Evolutionary conservation across 345 rosid species (phyloP).

Genomic region (Odontarrhena argentea): DNA sequence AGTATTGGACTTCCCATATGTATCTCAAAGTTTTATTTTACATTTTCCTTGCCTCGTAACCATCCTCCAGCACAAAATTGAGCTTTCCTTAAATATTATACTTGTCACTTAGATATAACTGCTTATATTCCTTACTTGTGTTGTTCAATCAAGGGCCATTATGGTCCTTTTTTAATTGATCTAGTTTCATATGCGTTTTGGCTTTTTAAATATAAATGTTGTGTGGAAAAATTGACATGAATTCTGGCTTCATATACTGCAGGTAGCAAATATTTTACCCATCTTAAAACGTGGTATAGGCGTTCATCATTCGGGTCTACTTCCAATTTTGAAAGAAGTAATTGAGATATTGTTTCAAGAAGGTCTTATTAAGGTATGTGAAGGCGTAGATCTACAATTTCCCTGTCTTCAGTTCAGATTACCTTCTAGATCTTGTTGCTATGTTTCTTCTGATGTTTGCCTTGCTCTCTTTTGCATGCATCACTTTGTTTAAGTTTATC

Average conservation of each 20-base stretch:
- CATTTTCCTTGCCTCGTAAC: conserved; percentile 9
- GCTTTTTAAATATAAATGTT: conserved; percentile 7
- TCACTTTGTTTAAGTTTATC: conserved; percentile 9
- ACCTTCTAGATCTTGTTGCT: conserved; percentile 9
- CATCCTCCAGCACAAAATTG: conserved; percentile 1
- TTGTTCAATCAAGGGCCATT: background rate
- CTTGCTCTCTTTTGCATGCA: conserved; percentile 18
- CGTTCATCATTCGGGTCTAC: conserved; percentile 98
- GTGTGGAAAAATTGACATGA: conserved; percentile 22
- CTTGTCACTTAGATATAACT: background rate
- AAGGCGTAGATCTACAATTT: conserved; percentile 20
- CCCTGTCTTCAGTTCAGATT: conserved; percentile 17
- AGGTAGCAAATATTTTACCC: conserved; percentile 94
- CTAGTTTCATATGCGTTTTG: conserved; percentile 15
- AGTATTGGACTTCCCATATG: background rate
- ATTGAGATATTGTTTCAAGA: conserved; percentile 97
- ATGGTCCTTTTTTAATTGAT: conserved; percentile 5
- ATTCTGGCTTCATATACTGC: conserved; percentile 34
- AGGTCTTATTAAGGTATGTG: conserved; percentile 87
- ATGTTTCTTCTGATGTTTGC: conserved; percentile 10
- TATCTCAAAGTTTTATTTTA: background rate
- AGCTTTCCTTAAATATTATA: background rate
- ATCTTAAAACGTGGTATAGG: conserved; percentile 98
- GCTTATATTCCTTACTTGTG: conserved; percentile 11
- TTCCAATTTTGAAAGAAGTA: conserved; percentile 97